These are phyloP conservation scores for Malus sieversii DNA, from an alignment of 306 rosid genomes.

Conservation along the genomic window DNA sequence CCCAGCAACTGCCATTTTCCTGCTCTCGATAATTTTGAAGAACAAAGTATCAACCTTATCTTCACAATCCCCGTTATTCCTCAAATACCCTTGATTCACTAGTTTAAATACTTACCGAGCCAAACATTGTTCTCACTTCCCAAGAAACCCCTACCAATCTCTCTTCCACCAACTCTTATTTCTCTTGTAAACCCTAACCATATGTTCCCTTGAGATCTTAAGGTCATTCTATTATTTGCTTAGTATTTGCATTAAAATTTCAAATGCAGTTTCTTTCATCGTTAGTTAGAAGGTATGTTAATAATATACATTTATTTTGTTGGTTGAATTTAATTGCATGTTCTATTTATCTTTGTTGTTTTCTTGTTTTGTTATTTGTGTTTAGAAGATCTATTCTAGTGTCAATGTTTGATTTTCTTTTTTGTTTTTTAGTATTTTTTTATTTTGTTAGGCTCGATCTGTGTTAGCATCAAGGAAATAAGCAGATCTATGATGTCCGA, in stretches of 20 bases:
- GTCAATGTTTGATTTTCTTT: background rate
- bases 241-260: background rate
- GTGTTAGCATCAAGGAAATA: background rate
- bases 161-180: background rate
- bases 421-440: background rate
- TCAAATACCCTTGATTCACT: background rate
- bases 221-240: background rate
- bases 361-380: background rate
- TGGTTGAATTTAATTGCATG: background rate
- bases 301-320: background rate
- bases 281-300: background rate
- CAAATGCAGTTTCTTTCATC: background rate
- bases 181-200: background rate
- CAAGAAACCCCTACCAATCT: background rate
- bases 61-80: background rate
- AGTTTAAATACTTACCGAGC: background rate
- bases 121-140: background rate
- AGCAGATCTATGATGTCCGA: background rate
- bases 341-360: background rate
- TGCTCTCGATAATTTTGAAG: background rate
- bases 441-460: background rate
- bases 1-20: background rate
- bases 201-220: background rate
- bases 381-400: background rate
- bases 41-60: background rate